phyloP scores from a whole-genome alignment of 805 yeast genomes.

The Myxozyma neotropica region DNA sequence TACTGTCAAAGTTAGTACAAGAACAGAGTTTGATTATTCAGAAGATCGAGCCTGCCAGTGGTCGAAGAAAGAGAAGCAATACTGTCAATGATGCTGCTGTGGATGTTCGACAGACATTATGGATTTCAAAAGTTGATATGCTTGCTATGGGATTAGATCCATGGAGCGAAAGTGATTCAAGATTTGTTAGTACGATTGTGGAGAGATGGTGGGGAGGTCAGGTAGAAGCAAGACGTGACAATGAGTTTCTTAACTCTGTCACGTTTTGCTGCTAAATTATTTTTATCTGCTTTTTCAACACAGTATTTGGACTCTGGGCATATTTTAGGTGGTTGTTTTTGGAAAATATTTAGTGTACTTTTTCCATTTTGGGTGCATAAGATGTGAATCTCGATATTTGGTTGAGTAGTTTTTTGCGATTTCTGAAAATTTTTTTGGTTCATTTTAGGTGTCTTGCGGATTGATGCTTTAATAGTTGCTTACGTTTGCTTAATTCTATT shows the following conservation, averaged over 20 bases:
- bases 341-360: background rate
- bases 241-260: conserved; percentile 38
- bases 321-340: background rate
- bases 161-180: conserved; percentile 50
- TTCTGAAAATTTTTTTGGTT: too few species aligned
- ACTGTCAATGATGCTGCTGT: background rate
- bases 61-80: conserved; percentile 6
- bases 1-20: conserved; percentile 21
- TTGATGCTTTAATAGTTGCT: too few species aligned
- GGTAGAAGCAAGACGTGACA: conserved; percentile 41
- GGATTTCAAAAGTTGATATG: conserved; percentile 48
- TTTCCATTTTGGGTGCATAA: background rate
- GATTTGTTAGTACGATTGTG: conserved; percentile 50
- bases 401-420: too few species aligned
- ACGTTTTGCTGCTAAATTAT: conserved; percentile 38
- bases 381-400: background rate
- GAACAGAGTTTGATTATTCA: conserved; percentile 25
- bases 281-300: background rate
- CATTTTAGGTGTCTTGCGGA: too few species aligned
- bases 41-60: conserved; percentile 9
- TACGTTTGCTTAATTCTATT: too few species aligned
- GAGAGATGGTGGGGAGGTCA: conserved; percentile 53
- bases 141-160: conserved; percentile 64
- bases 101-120: conserved; percentile 21
- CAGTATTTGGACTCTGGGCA: background rate